Evolutionary conservation across 306 rosid species (phyloP).

Genomic region (Casuarina equisetifolia): DNA sequence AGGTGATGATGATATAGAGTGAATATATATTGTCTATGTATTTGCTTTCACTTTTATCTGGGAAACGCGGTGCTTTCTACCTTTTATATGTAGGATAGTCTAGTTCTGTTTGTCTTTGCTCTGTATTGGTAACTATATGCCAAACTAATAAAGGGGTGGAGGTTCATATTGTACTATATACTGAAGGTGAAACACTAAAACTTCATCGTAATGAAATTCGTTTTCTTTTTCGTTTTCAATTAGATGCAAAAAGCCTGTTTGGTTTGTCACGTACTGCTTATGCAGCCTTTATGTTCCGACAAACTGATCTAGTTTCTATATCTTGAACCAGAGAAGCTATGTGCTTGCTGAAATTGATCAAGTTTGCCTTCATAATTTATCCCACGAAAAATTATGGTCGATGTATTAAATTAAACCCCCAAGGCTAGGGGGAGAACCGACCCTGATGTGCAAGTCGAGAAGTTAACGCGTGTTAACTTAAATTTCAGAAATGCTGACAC

Average conservation of each 20-base stretch:
- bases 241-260: background rate
- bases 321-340: background rate
- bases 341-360: background rate
- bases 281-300: background rate
- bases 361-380: background rate
- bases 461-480: too few relatives aligned
- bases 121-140: constrained; percentile 26
- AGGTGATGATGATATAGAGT: constrained; percentile 39
- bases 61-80: constrained; percentile 16
- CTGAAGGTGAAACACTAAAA: background rate
- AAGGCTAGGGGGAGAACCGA: too few relatives aligned
- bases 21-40: constrained; percentile 31
- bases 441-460: too few relatives aligned
- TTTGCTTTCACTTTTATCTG: constrained; percentile 33
- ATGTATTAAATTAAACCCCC: background rate
- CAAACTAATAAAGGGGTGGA: constrained; percentile 18
- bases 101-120: constrained; percentile 26
- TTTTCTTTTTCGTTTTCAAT: background rate
- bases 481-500: too few relatives aligned
- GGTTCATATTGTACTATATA: constrained; percentile 24
- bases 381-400: too few relatives aligned
- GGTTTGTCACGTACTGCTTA: background rate
- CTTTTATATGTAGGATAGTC: constrained; percentile 4
- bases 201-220: background rate
- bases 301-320: background rate